These are phyloP conservation scores for Mycosphaerella sp. DNA, from an alignment of 2,329 filamentous ascomycete species.

Conservation along the genomic window DNA sequence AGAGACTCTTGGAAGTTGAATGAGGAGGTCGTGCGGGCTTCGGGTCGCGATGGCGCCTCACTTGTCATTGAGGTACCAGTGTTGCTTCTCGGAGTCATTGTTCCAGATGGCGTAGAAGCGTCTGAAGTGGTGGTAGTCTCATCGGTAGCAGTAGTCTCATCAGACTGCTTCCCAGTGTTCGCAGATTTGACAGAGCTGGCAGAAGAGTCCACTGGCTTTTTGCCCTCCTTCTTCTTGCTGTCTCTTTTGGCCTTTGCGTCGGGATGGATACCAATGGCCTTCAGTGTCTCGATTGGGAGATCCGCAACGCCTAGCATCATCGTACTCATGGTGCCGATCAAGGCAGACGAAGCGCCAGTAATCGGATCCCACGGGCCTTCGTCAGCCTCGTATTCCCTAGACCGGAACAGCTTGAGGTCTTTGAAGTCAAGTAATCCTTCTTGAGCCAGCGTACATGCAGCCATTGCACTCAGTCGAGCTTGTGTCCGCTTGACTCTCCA, in stretches of 20 bases:
- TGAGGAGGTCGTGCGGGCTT: conserved; percentile 22
- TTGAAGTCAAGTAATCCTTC: conserved; percentile 59
- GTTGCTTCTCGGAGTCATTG: conserved; percentile 13
- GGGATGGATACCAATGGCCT: conserved; percentile 41
- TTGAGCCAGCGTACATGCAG: conserved; percentile 61
- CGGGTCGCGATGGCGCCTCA: conserved; percentile 12
- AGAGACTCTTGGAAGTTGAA: conserved; percentile 32
- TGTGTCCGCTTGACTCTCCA: conserved; percentile 68
- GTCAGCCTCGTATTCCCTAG: conserved; percentile 67
- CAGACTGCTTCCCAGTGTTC: conserved; percentile 7
- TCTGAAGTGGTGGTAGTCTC: background rate
- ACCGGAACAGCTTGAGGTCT: conserved; percentile 62
- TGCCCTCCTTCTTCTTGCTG: conserved; percentile 22
- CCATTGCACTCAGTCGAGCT: conserved; percentile 63
- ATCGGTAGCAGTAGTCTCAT: background rate
- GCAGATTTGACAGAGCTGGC: conserved; percentile 12
- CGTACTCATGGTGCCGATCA: conserved; percentile 75
- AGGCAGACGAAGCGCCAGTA: conserved; percentile 65
- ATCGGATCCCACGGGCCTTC: conserved; percentile 74
- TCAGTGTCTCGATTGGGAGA: conserved; percentile 52
- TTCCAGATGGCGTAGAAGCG: conserved; percentile 9
- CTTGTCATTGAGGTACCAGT: conserved; percentile 11
- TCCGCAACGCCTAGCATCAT: conserved; percentile 80
- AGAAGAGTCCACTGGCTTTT: conserved; percentile 14
- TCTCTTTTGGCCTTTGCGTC: conserved; percentile 24